These are phyloP conservation scores for Colletotrichum sidae DNA, from an alignment of 2,329 filamentous ascomycete genomes.

Conservation along the genomic window DNA sequence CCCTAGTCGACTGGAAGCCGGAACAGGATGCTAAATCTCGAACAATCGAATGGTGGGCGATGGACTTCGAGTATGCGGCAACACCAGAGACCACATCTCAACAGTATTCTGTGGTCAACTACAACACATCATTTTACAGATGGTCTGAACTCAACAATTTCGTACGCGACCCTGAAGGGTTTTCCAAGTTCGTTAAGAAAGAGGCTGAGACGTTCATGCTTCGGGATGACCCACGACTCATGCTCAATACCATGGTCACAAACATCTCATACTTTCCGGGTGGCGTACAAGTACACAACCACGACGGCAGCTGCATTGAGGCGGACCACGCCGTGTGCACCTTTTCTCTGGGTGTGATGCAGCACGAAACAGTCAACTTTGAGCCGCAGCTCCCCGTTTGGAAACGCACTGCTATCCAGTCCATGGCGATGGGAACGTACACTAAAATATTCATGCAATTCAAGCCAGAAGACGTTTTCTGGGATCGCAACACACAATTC, in stretches of 20 bases:
- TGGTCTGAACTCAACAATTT: constrained; percentile 72
- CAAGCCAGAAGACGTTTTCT: constrained; percentile 68
- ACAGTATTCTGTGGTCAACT: constrained; percentile 65
- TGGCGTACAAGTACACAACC: constrained; percentile 64
- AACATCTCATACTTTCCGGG: constrained; percentile 63
- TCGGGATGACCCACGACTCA: constrained; percentile 65
- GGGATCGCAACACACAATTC: constrained; percentile 59
- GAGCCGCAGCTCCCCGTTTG: constrained; percentile 69
- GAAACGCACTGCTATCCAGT: constrained; percentile 73
- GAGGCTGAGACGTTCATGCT: constrained; percentile 69
- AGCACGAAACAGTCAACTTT: constrained; percentile 70
- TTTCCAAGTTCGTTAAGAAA: constrained; percentile 66
- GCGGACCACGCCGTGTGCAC: constrained; percentile 75
- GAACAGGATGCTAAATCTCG: constrained; percentile 51
- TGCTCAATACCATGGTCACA: constrained; percentile 68
- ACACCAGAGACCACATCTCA: constrained; percentile 67
- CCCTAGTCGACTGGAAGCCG: constrained; percentile 72
- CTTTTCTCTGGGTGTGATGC: constrained; percentile 76
- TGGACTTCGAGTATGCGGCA: constrained; percentile 69
- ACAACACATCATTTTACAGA: constrained; percentile 72
- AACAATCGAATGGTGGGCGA: constrained; percentile 66
- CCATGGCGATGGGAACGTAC: constrained; percentile 77
- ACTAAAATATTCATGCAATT: constrained; percentile 81
- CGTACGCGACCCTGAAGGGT: constrained; percentile 71
- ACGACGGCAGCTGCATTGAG: constrained; percentile 66